These are phyloP conservation scores for Akanthomyces dipterigenus DNA, from an alignment of 2,329 filamentous ascomycete genomes.

Conservation along the genomic window DNA sequence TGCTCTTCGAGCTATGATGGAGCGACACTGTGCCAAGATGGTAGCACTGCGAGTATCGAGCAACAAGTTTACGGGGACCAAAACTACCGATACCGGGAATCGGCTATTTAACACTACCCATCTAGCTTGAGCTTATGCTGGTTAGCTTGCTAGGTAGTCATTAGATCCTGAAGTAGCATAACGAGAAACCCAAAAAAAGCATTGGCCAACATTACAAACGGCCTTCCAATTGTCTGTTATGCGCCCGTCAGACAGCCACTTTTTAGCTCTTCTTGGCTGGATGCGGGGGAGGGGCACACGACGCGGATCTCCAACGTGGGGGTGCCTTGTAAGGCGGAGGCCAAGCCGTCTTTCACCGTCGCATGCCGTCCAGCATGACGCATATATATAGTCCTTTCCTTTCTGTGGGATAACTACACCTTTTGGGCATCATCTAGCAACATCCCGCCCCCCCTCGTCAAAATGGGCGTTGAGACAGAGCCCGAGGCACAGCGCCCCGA, in stretches of 20 bases:
- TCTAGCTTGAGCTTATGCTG: slow-evolving; percentile 22
- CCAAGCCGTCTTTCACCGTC: background rate
- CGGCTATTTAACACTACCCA: slow-evolving; percentile 52
- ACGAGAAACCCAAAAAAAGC: background rate
- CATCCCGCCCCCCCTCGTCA: background rate
- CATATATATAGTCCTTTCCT: background rate
- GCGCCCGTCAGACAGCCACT: no score
- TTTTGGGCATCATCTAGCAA: background rate
- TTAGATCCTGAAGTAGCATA: background rate
- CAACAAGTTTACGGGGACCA: slow-evolving; percentile 48
- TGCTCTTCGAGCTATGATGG: slow-evolving; percentile 16
- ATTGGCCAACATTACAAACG: no score
- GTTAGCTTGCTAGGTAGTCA: background rate
- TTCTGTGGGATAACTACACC: background rate
- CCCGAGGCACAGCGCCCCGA: background rate
- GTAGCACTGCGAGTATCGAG: slow-evolving; percentile 48
- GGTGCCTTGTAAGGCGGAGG: background rate
- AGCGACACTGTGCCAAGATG: slow-evolving; percentile 26
- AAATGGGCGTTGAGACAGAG: background rate
- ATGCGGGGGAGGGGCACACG: background rate
- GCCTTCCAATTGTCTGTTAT: no score
- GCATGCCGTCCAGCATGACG: background rate
- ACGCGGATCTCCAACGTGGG: background rate
- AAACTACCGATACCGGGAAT: slow-evolving; percentile 51
- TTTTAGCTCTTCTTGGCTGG: background rate